These are phyloP conservation scores for Salix brachista DNA, from an alignment of 345 rosid species.

Conservation along the genomic window DNA sequence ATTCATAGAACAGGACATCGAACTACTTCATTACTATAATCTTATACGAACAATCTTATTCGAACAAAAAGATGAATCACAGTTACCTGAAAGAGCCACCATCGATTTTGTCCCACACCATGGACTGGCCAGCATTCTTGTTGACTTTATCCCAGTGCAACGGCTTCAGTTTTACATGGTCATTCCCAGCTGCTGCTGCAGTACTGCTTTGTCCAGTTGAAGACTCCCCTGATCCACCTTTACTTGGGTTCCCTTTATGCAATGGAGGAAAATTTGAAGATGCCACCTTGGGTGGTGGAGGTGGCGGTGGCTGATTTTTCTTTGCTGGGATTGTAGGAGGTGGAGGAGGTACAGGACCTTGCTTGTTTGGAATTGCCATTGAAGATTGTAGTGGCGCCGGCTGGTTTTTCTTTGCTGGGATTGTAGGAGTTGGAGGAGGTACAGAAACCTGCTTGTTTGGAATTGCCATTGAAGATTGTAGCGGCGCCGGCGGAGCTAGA, in stretches of 20 bases:
- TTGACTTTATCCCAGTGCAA: conserved; percentile 88
- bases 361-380: conserved; percentile 12
- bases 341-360: conserved; percentile 29
- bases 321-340: conserved; percentile 17
- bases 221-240: conserved; percentile 31
- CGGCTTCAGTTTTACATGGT: conserved; percentile 70
- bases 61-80: neutral
- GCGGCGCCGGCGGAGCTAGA: conserved; percentile 15
- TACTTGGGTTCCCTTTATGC: conserved; percentile 14
- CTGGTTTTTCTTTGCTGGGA: conserved; percentile 17
- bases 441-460: conserved; percentile 15
- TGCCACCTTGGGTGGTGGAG: conserved; percentile 38
- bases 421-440: conserved; percentile 27
- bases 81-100: conserved; percentile 79
- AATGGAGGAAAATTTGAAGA: conserved; percentile 41
- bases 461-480: conserved; percentile 8
- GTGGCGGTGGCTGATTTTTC: conserved; percentile 41
- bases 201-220: conserved; percentile 21
- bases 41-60: neutral
- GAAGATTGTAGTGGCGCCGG: conserved; percentile 18
- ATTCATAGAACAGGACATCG: neutral
- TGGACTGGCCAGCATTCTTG: conserved; percentile 56
- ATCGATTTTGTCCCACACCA: conserved; percentile 88
- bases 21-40: neutral
- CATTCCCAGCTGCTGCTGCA: conserved; percentile 20